Evolutionary conservation across 805 yeast genomes (phyloP), one percentile per base, ranked within the genome.

Genomic region (Schwanniomyces vanrijiae): DNA sequence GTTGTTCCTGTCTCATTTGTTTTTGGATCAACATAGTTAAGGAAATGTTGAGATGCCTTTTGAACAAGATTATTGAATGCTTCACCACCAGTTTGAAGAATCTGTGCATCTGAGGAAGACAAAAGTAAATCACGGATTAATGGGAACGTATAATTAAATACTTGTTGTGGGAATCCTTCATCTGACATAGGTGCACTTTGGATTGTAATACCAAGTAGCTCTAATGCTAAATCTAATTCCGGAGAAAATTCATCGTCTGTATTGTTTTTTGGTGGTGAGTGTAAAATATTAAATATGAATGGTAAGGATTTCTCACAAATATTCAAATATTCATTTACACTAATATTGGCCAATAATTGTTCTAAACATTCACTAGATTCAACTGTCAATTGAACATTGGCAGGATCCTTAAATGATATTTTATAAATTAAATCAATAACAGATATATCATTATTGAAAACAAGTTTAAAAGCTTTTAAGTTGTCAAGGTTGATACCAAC

Each of bases 1-100:
- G 82, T 75, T 44, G 80, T 65, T 0, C 88, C 89, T 1, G 77
- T 54, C 40, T 68, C 62, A 11, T 55, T 60, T 5, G 71, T 65
- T 3, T 63, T 54, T 1, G 68, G 62, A n/a, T 66, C 66, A 2
- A 45, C 51, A 49, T 65, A 76, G 5, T 55, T 50, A 8, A 66
- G 44, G 42, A 79, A 67, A 31, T 58, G 54, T 8, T 51, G 45
- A 2, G 78, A 58, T 4, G 76, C 74, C 11, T 62, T 66, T 39
- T 69, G 67, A 20, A 90, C 66, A 35, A 90, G 64, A 24, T 78
- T 80, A 48, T 83, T 82, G 55, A 87, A 82, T 4, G 85, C 83
- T 50, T 87, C 92, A 0, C 92, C 86, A 2, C 90, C 84, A 9
- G 82, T 70, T 65, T 90, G 96, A 26, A 90, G 62, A 7, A 89